phyloP scores from a whole-genome alignment of 805 yeast species.

The Ogataea parapolymorpha region DNA sequence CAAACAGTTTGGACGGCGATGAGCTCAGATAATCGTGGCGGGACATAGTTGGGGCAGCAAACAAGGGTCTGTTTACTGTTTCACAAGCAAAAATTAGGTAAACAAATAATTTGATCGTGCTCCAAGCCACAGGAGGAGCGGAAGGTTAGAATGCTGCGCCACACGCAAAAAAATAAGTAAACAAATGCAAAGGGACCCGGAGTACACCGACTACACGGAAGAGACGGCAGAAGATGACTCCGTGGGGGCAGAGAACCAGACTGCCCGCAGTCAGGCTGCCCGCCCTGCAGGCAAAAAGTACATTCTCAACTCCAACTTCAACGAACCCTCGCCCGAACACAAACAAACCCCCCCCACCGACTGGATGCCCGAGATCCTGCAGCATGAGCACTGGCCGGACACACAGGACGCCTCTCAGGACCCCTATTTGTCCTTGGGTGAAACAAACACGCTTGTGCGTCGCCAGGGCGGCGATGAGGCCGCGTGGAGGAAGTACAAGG shows the following conservation, averaged over 20 bases:
- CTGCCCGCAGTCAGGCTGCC: no score
- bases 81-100: conserved; percentile 5
- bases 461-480: conserved; percentile 24
- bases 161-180: background rate
- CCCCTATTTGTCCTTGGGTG: conserved; percentile 23
- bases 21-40: conserved; percentile 24
- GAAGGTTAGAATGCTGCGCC: background rate
- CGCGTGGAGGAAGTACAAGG: conserved; percentile 30
- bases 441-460: conserved; percentile 24
- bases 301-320: conserved; percentile 18
- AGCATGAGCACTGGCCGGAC: conserved; percentile 28
- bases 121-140: background rate
- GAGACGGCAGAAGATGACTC: background rate
- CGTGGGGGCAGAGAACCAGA: no score
- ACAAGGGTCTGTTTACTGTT: conserved; percentile 5
- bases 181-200: background rate
- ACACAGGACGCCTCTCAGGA: conserved; percentile 6
- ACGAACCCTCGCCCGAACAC: conserved; percentile 15
- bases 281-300: conserved; percentile 13
- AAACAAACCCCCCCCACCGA: conserved; percentile 4
- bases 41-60: conserved; percentile 13
- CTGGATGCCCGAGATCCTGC: conserved; percentile 29
- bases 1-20: conserved; percentile 31
- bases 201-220: background rate
- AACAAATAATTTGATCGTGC: background rate